phyloP scores from a whole-genome alignment of 2,329 filamentous ascomycete genomes.

The Xylariaceae sp. region DNA sequence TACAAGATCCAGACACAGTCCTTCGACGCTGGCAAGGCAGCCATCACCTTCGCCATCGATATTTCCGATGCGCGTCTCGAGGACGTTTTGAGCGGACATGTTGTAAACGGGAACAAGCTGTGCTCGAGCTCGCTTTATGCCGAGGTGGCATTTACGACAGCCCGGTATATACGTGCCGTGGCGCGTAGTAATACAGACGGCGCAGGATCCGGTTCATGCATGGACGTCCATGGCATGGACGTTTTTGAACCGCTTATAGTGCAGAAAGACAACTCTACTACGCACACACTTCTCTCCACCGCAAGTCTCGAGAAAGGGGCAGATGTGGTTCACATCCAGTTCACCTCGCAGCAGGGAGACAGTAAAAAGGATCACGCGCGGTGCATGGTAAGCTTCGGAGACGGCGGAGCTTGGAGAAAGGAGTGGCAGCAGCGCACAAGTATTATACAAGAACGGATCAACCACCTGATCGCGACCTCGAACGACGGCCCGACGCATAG shows the following conservation, averaged over 20 bases:
- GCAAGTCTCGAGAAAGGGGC: constrained; percentile 1
- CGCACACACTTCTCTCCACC: not conserved
- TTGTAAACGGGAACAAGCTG: constrained; percentile 29
- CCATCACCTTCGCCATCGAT: constrained; percentile 22
- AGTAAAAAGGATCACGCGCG: constrained; percentile 4
- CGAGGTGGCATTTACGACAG: constrained; percentile 30
- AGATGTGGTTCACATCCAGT: not conserved
- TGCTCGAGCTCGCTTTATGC: constrained; percentile 29
- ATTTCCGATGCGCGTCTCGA: constrained; percentile 9
- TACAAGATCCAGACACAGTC: constrained; percentile 6
- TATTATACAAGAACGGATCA: constrained; percentile 26
- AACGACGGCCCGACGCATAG: constrained; percentile 20
- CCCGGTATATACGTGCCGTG: constrained; percentile 23
- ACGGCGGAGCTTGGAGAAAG: constrained; percentile 1
- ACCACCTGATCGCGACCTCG: constrained; percentile 21
- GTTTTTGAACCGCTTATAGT: constrained; percentile 10
- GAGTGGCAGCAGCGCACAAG: constrained; percentile 4
- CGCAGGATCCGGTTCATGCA: not conserved
- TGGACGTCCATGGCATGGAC: constrained; percentile 26
- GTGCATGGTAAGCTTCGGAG: constrained; percentile 1
- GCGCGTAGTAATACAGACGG: constrained; percentile 1
- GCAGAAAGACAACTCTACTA: not conserved
- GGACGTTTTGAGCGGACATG: constrained; percentile 25
- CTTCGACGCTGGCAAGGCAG: constrained; percentile 8
- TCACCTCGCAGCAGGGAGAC: constrained; percentile 1